Conservation (phyloP, 306 rosid species). For the Quercus glauca region DNA sequence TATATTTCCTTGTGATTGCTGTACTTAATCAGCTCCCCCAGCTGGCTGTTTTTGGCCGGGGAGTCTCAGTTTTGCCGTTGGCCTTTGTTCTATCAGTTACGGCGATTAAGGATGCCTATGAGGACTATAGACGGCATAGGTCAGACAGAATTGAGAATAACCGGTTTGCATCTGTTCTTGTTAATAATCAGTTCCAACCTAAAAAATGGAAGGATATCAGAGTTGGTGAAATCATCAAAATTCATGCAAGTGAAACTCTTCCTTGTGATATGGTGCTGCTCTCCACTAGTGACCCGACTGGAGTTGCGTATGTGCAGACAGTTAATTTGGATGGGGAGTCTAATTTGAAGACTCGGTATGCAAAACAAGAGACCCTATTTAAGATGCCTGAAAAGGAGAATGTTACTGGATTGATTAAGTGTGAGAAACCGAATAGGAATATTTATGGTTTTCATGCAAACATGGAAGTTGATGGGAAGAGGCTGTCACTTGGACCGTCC, state of each 20-base stretch:
- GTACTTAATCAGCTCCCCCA: constrained; percentile 93
- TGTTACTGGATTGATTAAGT: constrained; percentile 62
- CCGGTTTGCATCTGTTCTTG: constrained; percentile 67
- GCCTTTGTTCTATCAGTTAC: constrained; percentile 83
- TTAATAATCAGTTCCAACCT: constrained; percentile 43
- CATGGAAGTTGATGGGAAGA: constrained; percentile 76
- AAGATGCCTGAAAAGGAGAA: constrained; percentile 57
- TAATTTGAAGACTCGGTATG: constrained; percentile 89
- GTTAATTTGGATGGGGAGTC: constrained; percentile 94
- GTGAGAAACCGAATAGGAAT: constrained; percentile 93
- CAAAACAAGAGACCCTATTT: constrained; percentile 85
- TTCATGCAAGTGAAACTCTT: constrained; percentile 57
- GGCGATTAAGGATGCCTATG: constrained; percentile 87
- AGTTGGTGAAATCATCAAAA: constrained; percentile 80
- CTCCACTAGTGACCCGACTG: constrained; percentile 88
- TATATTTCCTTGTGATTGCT: constrained; percentile 83
- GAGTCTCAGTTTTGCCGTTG: constrained; percentile 73
- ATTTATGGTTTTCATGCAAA: constrained; percentile 86
- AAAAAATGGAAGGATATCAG: constrained; percentile 72
- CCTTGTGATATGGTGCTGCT: constrained; percentile 96
- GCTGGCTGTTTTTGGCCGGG: constrained; percentile 88
- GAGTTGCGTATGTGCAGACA: constrained; percentile 94
- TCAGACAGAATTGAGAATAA: constrained; percentile 86
- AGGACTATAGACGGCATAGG: constrained; percentile 83
- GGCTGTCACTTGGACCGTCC: constrained; percentile 86